phyloP scores from a whole-genome alignment of 345 rosid genomes.

The Hibiscus syriacus region DNA sequence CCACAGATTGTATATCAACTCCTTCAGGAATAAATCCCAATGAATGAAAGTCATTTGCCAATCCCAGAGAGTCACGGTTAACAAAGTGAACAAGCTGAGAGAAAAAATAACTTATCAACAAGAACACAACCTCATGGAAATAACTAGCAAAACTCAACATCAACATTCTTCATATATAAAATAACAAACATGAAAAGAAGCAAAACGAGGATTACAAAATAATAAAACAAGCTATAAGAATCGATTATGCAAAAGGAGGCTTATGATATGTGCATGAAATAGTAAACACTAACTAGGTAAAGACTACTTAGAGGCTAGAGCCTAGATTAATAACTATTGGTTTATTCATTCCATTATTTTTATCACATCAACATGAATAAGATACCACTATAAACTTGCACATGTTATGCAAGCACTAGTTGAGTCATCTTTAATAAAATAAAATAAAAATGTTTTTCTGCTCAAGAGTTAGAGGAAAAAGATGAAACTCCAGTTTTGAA shows the following conservation, averaged over 20 bases:
- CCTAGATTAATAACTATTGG: not conserved
- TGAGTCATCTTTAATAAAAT: not conserved
- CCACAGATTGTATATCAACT: constrained; percentile 63
- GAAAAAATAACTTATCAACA: constrained; percentile 27
- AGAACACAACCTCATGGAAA: constrained; percentile 11
- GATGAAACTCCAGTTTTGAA: not conserved
- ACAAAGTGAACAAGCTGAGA: constrained; percentile 98
- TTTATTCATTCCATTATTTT: not conserved
- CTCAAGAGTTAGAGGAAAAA: not conserved
- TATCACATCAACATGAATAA: not conserved
- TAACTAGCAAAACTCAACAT: constrained; percentile 12
- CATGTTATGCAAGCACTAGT: not conserved
- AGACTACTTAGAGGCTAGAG: not conserved
- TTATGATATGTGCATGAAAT: not conserved
- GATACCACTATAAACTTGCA: not conserved
- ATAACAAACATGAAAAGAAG: not conserved
- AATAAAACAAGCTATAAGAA: not conserved
- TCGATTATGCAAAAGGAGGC: not conserved
- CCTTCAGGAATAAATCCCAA: constrained; percentile 99
- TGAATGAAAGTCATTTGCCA: constrained; percentile 98
- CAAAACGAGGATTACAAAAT: not conserved
- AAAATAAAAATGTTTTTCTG: not conserved
- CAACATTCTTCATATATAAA: constrained; percentile 1
- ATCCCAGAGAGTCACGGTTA: constrained; percentile 93
- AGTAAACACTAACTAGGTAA: not conserved